Evolutionary conservation across 2,329 filamentous ascomycete species (phyloP).

Genomic region (Talaromyces sp.): DNA sequence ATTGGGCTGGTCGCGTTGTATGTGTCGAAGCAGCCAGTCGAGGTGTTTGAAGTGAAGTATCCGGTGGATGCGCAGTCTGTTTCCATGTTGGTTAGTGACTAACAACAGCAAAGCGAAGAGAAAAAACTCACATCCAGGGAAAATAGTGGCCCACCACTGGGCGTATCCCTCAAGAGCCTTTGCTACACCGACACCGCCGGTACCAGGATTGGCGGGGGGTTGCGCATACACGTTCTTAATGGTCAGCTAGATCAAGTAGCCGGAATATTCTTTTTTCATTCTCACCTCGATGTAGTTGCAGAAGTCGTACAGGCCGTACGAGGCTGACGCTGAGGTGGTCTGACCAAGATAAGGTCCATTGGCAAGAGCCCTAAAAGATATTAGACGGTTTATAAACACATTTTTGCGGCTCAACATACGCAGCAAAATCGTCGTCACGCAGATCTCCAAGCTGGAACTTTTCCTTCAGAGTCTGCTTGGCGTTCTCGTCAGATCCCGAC

Average conservation of each 20-base stretch:
- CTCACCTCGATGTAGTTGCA: conserved; percentile 49
- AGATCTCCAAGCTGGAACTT: conserved; percentile 51
- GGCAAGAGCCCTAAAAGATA: conserved; percentile 41
- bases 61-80: conserved; percentile 45
- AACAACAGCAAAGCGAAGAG: conserved; percentile 34
- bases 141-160: conserved; percentile 45
- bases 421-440: conserved; percentile 51
- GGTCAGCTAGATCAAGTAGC: conserved; percentile 12
- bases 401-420: conserved; percentile 18
- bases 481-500: conserved; percentile 37
- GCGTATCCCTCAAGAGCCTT: conserved; percentile 53
- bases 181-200: conserved; percentile 50
- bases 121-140: conserved; percentile 46
- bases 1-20: conserved; percentile 48
- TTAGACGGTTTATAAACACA: neutral
- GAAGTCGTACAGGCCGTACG: conserved; percentile 34
- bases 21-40: conserved; percentile 50
- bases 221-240: conserved; percentile 29
- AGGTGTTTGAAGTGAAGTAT: conserved; percentile 44
- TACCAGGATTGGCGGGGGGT: conserved; percentile 26
- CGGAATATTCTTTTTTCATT: neutral
- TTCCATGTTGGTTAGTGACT: neutral
- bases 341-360: conserved; percentile 59
- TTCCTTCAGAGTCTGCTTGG: conserved; percentile 45
- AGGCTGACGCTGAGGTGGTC: conserved; percentile 44